A percentile compares a stretch with the other conserved stretches of the same genome.
Conservation (phyloP, 2,329 filamentous ascomycete species). For the Fusarium coicis region DNA sequence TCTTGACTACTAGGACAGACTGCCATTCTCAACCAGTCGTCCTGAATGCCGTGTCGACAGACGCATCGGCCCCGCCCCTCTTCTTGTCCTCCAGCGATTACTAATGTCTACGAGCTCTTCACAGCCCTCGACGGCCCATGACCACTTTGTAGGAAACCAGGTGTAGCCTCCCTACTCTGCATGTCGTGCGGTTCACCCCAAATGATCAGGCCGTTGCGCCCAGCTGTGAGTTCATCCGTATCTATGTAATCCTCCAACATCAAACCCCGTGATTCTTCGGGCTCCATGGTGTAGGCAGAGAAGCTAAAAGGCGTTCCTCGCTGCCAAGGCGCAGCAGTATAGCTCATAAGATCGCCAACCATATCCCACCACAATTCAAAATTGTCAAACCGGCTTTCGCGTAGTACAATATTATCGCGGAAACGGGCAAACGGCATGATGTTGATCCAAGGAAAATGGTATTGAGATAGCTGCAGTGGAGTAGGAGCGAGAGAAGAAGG, state of each 20-base stretch:
- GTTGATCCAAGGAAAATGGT: conserved; percentile 9
- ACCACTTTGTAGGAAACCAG: conserved; percentile 1
- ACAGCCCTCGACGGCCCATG: not conserved
- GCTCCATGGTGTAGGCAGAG: rapidly evolving
- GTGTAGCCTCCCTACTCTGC: not conserved
- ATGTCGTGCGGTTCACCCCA: not conserved
- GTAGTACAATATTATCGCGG: not conserved
- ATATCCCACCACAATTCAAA: not conserved
- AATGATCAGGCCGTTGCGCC: not conserved
- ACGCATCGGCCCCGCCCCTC: conserved; percentile 44
- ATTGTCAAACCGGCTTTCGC: not conserved
- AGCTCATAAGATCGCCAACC: not conserved
- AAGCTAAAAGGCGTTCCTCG: not conserved
- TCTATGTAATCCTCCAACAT: not conserved
- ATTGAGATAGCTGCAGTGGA: not conserved
- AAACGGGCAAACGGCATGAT: not conserved
- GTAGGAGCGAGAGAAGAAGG: not conserved
- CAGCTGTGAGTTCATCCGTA: not conserved
- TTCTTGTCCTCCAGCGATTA: not conserved
- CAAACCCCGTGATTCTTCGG: rapidly evolving
- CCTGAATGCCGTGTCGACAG: rapidly evolving
- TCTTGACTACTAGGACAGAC: rapidly evolving
- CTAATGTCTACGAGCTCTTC: not conserved
- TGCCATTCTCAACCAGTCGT: rapidly evolving
- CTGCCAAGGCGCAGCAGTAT: not conserved